A percentile compares a stretch with the other conserved stretches of the same genome.
phyloP scores from a whole-genome alignment of 2,329 filamentous ascomycete genomes.

The Aspergillus tanneri region DNA sequence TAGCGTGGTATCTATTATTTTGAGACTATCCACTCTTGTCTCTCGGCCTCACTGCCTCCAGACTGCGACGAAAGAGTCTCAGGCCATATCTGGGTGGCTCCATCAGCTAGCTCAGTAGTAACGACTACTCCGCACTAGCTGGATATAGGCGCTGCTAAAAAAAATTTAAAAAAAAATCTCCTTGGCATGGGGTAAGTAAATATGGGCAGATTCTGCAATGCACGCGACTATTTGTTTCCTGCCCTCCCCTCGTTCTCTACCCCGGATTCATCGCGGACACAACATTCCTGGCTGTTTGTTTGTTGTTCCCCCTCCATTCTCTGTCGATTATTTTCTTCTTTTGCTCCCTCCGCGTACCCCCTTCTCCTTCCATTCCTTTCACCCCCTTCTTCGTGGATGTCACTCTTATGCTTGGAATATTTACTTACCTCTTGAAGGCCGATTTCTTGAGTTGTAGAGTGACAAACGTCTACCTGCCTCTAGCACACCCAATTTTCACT shows the following conservation, averaged over 20 bases:
- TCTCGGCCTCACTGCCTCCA: neutral
- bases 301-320: neutral
- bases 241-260: neutral
- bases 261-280: neutral
- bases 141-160: neutral
- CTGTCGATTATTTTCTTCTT: neutral
- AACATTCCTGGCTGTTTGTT: neutral
- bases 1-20: neutral
- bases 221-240: neutral
- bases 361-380: neutral
- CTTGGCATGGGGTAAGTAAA: neutral
- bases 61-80: neutral
- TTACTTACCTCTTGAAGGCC: too few species aligned
- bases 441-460: too few species aligned
- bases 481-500: too few species aligned
- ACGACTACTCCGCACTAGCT: too few species aligned
- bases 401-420: neutral
- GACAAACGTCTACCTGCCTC: too few species aligned
- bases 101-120: neutral
- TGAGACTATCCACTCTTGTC: neutral
- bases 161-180: neutral
- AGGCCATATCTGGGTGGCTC: neutral
- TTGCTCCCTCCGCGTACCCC: neutral
- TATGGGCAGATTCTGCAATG: neutral
- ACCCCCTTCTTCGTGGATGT: neutral